Evolutionary conservation across 202 grass and related monocot species (phyloP), one percentile per base, ranked within the genome.

Genomic region (Zizania palustris): DNA sequence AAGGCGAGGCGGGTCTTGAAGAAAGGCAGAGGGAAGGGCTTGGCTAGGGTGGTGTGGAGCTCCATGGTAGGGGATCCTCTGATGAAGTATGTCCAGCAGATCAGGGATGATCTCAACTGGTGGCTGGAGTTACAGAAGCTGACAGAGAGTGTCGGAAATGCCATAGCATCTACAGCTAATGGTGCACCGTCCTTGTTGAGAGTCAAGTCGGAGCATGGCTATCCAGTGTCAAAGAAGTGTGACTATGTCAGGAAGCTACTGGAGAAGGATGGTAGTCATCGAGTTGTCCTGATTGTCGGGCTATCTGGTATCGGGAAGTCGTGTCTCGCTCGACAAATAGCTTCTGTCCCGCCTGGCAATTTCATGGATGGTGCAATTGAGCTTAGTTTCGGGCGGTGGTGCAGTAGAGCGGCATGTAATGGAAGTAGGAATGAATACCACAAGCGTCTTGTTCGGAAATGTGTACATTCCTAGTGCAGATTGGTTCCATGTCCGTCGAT

Each of bases 241-340:
- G n/a, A 5, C 65, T 61, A 82, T 65, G 78, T 85, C 21, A 65
- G 85, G 45, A 33, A 82, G 54, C 18, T 91, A 15, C 21, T 91
- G 53, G 77, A 78, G 20, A 72, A n/a, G 72, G 81, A 82, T 3
- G 67, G 40, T 65, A 58, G 55, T 3, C 88, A 78, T 61, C 77
- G 62, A 39, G 88, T 91, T 45, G 54, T 87, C 16, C 81, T 90
- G 44, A 87, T 90, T 42, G 88, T 87, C 12, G 88, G 88, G 4
- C n/a, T 90, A 36, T 91, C 88, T 58, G 88, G 88, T 28, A 91
- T 91, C n/a, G 84, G 88, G 0, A 91, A 91, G 40, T 91, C 88
- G 0, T 87, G 88, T 53, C 80, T 91, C 6, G 84, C 88, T 46
- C 81, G 84, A 11, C 84, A 91, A 1, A 74, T 91, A 16, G 88